Evolutionary conservation across 1,139 yeast genomes (phyloP).

Genomic region (Blastobotrys persicus): DNA sequence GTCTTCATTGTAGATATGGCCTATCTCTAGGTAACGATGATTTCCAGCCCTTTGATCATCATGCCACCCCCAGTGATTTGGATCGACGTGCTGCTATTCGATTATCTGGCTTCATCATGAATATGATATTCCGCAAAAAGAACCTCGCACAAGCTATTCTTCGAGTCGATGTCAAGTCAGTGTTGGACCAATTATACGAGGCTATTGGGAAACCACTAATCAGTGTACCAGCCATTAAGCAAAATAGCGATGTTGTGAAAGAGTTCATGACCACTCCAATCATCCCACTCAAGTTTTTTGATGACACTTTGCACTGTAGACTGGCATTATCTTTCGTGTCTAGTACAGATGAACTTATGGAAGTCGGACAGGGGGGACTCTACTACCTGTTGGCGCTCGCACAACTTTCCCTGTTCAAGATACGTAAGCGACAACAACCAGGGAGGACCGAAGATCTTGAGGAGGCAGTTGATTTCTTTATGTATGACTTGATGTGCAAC

Average conservation of each 20-base stretch:
- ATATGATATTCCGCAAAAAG: conserved; percentile 55
- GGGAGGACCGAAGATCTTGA: conserved; percentile 81
- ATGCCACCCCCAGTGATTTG: conserved; percentile 47
- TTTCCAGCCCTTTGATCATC: conserved; percentile 66
- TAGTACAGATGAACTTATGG: conserved; percentile 38
- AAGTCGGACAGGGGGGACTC: conserved; percentile 52
- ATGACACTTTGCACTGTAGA: conserved; percentile 59
- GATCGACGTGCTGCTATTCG: conserved; percentile 52
- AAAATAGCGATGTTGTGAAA: conserved; percentile 45
- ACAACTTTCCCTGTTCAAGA: conserved; percentile 61
- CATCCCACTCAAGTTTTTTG: conserved; percentile 50
- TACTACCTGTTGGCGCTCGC: conserved; percentile 72
- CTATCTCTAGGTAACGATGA: conserved; percentile 57
- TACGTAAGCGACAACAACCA: conserved; percentile 68
- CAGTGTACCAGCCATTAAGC: conserved; percentile 37
- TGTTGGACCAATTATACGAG: conserved; percentile 69
- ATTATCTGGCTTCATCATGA: conserved; percentile 60
- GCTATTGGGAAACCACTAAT: conserved; percentile 67
- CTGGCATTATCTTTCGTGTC: conserved; percentile 42
- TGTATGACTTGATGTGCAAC: conserved; percentile 64
- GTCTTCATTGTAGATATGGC: conserved; percentile 76
- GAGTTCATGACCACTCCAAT: conserved; percentile 51
- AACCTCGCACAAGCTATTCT: conserved; percentile 53
- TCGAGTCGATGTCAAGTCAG: conserved; percentile 66
- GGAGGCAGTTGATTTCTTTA: conserved; percentile 62